A percentile compares a stretch with the other conserved stretches of the same genome.
These are phyloP conservation scores for Codiaeum variegatum DNA, from an alignment of 441 rosid species.

Conservation along the genomic window DNA sequence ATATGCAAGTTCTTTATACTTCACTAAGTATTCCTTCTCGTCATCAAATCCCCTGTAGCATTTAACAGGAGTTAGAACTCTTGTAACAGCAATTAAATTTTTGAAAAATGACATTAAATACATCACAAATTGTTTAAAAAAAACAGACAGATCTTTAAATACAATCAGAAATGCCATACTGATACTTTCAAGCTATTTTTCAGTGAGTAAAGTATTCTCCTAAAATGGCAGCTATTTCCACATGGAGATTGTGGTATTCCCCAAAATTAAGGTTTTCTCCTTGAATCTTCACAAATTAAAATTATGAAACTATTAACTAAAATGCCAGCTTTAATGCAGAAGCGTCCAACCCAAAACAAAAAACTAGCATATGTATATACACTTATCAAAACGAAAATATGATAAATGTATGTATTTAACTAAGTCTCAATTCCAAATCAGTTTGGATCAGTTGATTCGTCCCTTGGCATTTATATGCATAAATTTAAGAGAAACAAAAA, in stretches of 20 bases:
- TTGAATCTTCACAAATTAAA: constrained; percentile 4
- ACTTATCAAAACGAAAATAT: neutral
- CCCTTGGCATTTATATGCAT: neutral
- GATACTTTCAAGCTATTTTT: neutral
- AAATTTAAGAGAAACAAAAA: neutral
- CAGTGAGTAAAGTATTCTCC: neutral
- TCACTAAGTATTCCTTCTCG: constrained; percentile 85
- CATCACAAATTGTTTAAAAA: neutral
- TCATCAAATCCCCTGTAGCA: constrained; percentile 77
- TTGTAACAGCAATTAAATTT: constrained; percentile 18
- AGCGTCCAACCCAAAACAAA: neutral
- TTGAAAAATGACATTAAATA: constrained; percentile 5
- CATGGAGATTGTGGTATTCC: neutral
- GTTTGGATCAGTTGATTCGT: neutral
- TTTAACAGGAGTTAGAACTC: constrained; percentile 20
- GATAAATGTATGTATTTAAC: neutral
- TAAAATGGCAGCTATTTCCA: neutral
- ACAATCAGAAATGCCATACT: neutral
- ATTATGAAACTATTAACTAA: neutral
- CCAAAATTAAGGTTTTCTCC: neutral
- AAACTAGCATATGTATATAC: neutral
- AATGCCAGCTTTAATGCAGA: neutral
- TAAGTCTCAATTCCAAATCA: neutral
- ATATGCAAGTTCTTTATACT: constrained; percentile 89
- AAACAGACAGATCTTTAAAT: neutral